Evolutionary conservation across 2,329 filamentous ascomycete genomes (phyloP), one percentile per base, ranked within the genome.

Genomic region (Claviceps fusiformis): DNA sequence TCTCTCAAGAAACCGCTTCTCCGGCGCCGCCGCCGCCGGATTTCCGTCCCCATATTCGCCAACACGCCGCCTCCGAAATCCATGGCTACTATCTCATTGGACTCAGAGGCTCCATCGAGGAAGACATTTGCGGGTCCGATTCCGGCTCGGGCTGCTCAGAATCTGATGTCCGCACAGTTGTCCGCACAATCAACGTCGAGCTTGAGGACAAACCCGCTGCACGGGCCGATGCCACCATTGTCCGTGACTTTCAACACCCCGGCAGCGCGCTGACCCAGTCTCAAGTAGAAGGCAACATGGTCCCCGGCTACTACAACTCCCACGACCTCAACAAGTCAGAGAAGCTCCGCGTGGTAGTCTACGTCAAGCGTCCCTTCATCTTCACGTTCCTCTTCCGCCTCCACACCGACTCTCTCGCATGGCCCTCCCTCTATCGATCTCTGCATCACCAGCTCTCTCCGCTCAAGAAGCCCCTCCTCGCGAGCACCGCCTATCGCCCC

Each of bases 291-390:
- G 67, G 68, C 17, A 67, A 65, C 37, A 64, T 67, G 61, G 58
- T 67, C 13, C 64, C 64, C 3, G 64, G 65, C 10, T 67, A 64
- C 10, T 67, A 63, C 48, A 61, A 63, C 53, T 65, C 65, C 2
- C 78, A 78, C 59, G 77, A 81, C 59, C 68, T 71, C 56, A 79
- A 77, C 64, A 80, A 79, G 62, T 71, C 73, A 2, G 73, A 75
- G 56, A 80, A 77, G 61, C 67, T 90, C 46, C 80, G 84, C 0
- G 83, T 88, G 1, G 78, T 90, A 7, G 78, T 90, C 52, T 91
- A 90, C 64, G 79, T 85, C 49, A 82, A 83, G 65, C 79, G 78
- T 29, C 88, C 88, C 0, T 92, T 92, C 68, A 79, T 92, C 50
- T 91, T 87, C 65, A 80, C 84, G 1, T 85, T 93, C 58, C 72